phyloP scores from a whole-genome alignment of 2,329 filamentous ascomycete genomes.

The Alternaria alternata region DNA sequence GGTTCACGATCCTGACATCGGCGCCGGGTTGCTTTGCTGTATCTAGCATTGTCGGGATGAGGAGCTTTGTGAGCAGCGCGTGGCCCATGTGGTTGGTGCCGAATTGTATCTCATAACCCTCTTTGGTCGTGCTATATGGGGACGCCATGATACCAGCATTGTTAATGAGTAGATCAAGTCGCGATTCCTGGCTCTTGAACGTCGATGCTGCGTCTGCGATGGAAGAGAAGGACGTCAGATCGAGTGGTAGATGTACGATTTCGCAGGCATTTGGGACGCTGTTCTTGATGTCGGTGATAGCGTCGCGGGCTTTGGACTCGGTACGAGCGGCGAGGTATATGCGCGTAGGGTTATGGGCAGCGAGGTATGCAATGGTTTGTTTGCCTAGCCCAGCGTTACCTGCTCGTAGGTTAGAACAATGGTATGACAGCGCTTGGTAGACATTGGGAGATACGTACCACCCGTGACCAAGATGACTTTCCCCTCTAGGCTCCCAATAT shows the following conservation, averaged over 20 bases:
- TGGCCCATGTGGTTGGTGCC: constrained; percentile 63
- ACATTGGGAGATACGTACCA: constrained; percentile 29
- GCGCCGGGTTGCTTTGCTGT: constrained; percentile 50
- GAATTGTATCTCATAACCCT: constrained; percentile 61
- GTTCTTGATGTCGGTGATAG: constrained; percentile 52
- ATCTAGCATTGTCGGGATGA: constrained; percentile 54
- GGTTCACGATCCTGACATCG: constrained; percentile 57
- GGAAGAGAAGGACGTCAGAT: constrained; percentile 54
- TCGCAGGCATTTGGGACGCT: constrained; percentile 44
- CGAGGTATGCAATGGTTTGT: constrained; percentile 55
- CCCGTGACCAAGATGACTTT: constrained; percentile 49
- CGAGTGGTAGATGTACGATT: constrained; percentile 52
- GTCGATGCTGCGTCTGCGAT: constrained; percentile 48
- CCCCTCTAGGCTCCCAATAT: constrained; percentile 37
- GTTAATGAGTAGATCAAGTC: constrained; percentile 57
- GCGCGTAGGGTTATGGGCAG: constrained; percentile 53
- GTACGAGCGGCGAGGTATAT: constrained; percentile 60
- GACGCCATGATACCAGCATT: constrained; percentile 57
- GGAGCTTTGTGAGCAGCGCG: constrained; percentile 57
- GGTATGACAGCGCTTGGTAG: neutral
- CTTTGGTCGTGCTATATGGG: constrained; percentile 52
- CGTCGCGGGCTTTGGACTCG: constrained; percentile 51
- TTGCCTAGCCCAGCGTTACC: constrained; percentile 59
- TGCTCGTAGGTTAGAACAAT: constrained; percentile 20
- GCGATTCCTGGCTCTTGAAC: constrained; percentile 47